Base-by-base conservation (phyloP, 2,329 filamentous ascomycete genomes). In the Neofusicoccum kwambonambiense region DNA sequence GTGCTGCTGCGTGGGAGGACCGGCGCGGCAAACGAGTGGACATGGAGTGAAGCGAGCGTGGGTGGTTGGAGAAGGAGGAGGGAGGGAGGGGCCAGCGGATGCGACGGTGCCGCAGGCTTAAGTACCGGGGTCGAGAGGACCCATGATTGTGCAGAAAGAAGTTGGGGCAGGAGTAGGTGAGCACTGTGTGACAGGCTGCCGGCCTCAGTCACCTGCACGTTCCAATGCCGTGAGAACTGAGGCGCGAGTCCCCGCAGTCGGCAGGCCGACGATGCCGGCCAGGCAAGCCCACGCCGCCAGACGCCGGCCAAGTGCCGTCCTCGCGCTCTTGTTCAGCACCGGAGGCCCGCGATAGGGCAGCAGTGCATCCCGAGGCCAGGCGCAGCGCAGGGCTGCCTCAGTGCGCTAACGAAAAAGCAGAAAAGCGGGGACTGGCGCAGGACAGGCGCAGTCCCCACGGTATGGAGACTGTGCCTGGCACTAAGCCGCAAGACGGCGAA, bases 391-490 rank as follows among this genome's bases (percentile, higher is more conserved):
- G 56, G 56, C 61, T 63, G 42, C 41, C 39, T 12, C 50, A 31
- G 49, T 54, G 41, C 49, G 61, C 61, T 62, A 62, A 52, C 60
- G 47, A 52, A 62, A 62, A 62, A 63, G 61, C 61, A 54, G 61
- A 63, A 63, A 63, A 63, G 61, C 61, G 61, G 61, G 61, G 61
- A 47, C 61, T 4, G 17, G 4, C 8, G 6, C 19, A 31, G 27
- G 27, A 7, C 27, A 7, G 27, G 27, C 27, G 27, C 27, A 31
- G 56, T 60, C 56, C 56, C 56, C 56, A 60, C 56, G 56, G 27
- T 45, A 37, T 47, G 56, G 42, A 47, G 56, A 60, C 42, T 60
- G 56, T 60, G 56, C 56, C 56, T 60, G 56, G 56, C 56, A 60
- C 56, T 60, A 60, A 60, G 56, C 56, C 42, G 42, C 42, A 60